Base-by-base conservation (phyloP, 768 basidiomycete species). In the Tricholoma terreum region DNA sequence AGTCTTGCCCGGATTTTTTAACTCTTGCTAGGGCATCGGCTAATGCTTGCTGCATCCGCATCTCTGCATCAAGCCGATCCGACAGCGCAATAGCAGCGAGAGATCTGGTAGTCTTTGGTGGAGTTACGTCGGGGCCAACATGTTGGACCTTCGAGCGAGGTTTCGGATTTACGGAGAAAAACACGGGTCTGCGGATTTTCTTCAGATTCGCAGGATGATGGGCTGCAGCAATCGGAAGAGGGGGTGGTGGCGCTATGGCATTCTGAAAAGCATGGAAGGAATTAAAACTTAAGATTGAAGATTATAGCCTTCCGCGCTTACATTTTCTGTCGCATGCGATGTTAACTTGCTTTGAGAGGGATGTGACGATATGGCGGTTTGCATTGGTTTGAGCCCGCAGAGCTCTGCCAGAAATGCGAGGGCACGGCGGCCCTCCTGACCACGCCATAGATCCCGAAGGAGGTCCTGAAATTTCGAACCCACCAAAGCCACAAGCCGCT, bases 141-240 rank as follows among this genome's bases (percentile, higher is more conserved):
- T 15, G 33, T 55, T 60, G 40, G 15, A 6, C 36, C n/a, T 14
- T 17, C 40, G 27, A 11, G 19, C 31, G 33, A 51, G n/a, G 22
- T n/a, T 53, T 57, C 17, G 35, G 38, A 9, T 38, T 58, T 7
- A 59, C 54, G 53, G 56, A 48, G 3, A 53, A 53, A 35, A 75
- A 71, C 4, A 76, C 27, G 2, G 71, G 61, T 49, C 65, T 68
- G 2, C 70, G 65, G 11, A 78, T 59, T 56, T 68, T 69, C 33
- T 70, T 69, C 11, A 80, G 53, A 42, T 72, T 59, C 1, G 65
- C 55, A 0, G 78, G 80, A 55, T 81, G 78, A 55, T 77, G 78
- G 0, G 80, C 80, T 12, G 80, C 80, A 24, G 79, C 77, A 22
- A 79, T 67, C 2, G 78, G 80, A 10, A 79, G 71, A 31, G 71